Evolutionary conservation across 768 basidiomycete genomes (phyloP), one percentile per base, ranked within the genome.

Genomic region (Rhizopogon salebrosus): DNA sequence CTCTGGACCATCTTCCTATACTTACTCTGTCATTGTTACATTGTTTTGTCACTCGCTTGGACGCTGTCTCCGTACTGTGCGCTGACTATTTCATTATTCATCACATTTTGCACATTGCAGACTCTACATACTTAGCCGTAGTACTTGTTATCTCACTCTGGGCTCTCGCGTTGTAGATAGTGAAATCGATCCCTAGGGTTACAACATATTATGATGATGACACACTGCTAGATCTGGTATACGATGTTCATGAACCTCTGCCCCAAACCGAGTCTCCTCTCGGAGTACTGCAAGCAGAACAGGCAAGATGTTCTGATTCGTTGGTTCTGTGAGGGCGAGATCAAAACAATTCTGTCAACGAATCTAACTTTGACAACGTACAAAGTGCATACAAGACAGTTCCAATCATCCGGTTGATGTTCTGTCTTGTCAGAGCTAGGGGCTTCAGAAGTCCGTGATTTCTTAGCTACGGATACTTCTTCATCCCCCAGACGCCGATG

Each of bases 311-410:
- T 16, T 61, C 65, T 9, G 70, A 63, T 31, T 79, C 62, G 56
- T 88, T 87, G 48, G 72, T 57, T 40, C 84, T 86, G 54, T 4
- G 39, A 36, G 55, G 9, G 16, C 42, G 14, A 35, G 41, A 38
- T 60, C 39, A 56, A 53, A 41, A 42, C 57, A n/a, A 16, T 41
- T 29, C 7, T 37, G 20, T n/a, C 11, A 31, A 45, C 14, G 18
- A 20, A 45, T 26, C 37, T 26, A 55, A 53, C 23, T 16, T 43
- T 26, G 31, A 56, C 1, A 8, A 41, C 85, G 68, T 61, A 87
- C 86, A 88, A 63, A 6, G 86, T 89, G 54, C 86, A 89, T 20
- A 80, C 69, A 11, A 68, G 57, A 59, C 86, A 89, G 38, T 62
- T 62, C 86, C 86, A 87, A 16, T 58, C 52, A 20, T 48, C 50